A percentile compares a stretch with the other conserved stretches of the same genome.
Conservation (phyloP, 768 basidiomycete species). For the Nevesoporus exiguus region DNA sequence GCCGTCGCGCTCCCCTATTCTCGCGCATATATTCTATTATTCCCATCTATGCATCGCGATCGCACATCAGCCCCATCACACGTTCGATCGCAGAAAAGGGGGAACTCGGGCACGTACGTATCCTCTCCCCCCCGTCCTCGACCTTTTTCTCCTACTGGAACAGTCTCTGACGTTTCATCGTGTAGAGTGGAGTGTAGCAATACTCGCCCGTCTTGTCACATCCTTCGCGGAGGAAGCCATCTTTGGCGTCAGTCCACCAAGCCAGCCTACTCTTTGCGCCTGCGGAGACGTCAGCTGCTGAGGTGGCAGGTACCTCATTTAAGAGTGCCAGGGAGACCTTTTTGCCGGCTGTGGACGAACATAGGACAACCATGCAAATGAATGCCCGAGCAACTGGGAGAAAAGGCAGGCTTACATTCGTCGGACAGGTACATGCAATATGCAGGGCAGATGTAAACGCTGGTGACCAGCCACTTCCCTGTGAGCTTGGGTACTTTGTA, state of each 20-base stretch:
- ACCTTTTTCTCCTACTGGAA: conserved; percentile 10
- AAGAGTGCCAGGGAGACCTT: conserved; percentile 24
- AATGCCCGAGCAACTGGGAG: background rate
- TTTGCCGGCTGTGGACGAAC: conserved; percentile 18
- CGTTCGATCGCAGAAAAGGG: background rate
- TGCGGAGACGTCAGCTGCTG: conserved; percentile 4
- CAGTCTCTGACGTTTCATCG: conserved; percentile 17
- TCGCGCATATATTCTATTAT: no score
- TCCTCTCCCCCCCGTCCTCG: conserved; percentile 4
- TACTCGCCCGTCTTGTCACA: conserved; percentile 21
- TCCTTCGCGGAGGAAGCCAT: conserved; percentile 23
- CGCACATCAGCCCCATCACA: no score
- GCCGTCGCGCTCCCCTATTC: no score
- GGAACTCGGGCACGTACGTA: conserved; percentile 9
- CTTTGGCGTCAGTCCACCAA: conserved; percentile 23
- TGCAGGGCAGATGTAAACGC: conserved; percentile 31
- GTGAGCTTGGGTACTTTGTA: conserved; percentile 22
- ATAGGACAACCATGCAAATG: background rate
- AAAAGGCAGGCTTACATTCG: conserved; percentile 12
- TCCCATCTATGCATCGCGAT: no score
- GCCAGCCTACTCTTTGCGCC: conserved; percentile 10
- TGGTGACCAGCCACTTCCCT: conserved; percentile 35
- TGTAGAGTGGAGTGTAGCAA: conserved; percentile 27
- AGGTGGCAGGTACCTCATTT: conserved; percentile 11
- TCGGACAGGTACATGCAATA: conserved; percentile 33